phyloP scores from a whole-genome alignment of 192 early-diverging fungal genomes.

The Coemansia sp. region DNA sequence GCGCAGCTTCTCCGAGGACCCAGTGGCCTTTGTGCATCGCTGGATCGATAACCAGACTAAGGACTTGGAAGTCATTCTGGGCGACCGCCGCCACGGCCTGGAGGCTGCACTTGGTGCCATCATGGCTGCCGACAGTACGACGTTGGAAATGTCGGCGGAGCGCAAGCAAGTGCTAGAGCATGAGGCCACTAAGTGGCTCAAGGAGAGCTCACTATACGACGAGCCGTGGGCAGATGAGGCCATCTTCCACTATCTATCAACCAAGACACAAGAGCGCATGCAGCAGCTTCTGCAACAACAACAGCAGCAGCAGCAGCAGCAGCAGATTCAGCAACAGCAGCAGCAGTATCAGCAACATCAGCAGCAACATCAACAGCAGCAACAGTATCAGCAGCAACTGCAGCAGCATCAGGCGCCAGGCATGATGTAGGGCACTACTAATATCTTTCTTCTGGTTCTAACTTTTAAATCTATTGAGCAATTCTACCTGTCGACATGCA shows the following conservation, averaged over 20 bases:
- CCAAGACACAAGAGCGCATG: conserved; percentile 60
- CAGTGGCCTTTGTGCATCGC: conserved; percentile 85
- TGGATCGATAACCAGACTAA: conserved; percentile 93
- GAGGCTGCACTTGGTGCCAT: conserved; percentile 49
- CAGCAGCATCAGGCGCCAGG: conserved; percentile 20
- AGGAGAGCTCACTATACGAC: conserved; percentile 51
- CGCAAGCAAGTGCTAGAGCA: conserved; percentile 31
- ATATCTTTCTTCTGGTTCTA: neutral
- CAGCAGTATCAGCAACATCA: conserved; percentile 10
- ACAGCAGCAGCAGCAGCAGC: conserved; percentile 30
- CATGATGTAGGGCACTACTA: neutral
- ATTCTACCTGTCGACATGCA: neutral
- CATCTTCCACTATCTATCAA: conserved; percentile 84
- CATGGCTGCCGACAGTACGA: conserved; percentile 37
- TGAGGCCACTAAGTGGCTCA: conserved; percentile 51
- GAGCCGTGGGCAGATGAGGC: conserved; percentile 82
- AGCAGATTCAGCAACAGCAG: conserved; percentile 22
- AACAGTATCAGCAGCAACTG: conserved; percentile 7
- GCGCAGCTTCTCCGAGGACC: conserved; percentile 80
- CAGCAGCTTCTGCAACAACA: conserved; percentile 52
- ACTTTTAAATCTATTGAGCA: neutral
- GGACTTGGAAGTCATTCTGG: conserved; percentile 79
- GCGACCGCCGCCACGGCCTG: conserved; percentile 46
- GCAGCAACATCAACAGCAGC: neutral
- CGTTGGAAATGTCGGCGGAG: conserved; percentile 34